Percentiles rank a stretch among this genome's conserved stretches.
Evolutionary conservation across 2,329 filamentous ascomycete species (phyloP).

Genomic region (Penicillium sp.): DNA sequence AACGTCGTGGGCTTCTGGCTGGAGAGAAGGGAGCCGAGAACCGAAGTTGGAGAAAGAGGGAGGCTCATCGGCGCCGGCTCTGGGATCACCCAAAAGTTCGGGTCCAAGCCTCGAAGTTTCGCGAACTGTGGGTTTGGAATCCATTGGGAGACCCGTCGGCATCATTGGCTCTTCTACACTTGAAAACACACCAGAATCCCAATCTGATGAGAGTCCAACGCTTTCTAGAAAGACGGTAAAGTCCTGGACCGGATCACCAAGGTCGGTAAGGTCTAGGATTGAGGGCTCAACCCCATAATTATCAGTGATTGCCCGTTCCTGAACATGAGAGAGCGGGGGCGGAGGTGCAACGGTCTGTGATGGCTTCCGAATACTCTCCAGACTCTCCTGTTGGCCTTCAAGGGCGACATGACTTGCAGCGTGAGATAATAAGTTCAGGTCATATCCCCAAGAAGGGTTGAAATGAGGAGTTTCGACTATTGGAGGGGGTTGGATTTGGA

Average conservation of each 20-base stretch:
- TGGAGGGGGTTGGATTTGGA: slow-evolving; percentile 43
- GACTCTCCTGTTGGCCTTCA: slow-evolving; percentile 49
- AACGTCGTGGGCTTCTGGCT: slow-evolving; percentile 51
- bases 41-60: slow-evolving; percentile 56
- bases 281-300: slow-evolving; percentile 51
- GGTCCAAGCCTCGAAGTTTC: slow-evolving; percentile 43
- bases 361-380: slow-evolving; percentile 44
- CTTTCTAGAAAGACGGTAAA: slow-evolving; percentile 55
- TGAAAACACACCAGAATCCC: slow-evolving; percentile 54
- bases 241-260: slow-evolving; percentile 55
- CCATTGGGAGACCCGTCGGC: slow-evolving; percentile 42
- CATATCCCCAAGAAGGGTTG: slow-evolving; percentile 57
- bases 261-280: slow-evolving; percentile 51
- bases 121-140: slow-evolving; percentile 40
- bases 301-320: slow-evolving; percentile 47
- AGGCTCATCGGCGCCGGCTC: slow-evolving; percentile 45
- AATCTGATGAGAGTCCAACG: slow-evolving; percentile 55
- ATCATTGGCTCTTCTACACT: slow-evolving; percentile 47
- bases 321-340: slow-evolving; percentile 40
- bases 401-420: slow-evolving; percentile 55
- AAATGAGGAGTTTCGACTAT: slow-evolving; percentile 52
- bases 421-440: slow-evolving; percentile 54
- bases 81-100: slow-evolving; percentile 46
- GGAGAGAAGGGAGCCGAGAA: slow-evolving; percentile 52
- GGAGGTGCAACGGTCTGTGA: slow-evolving; percentile 37